These are phyloP conservation scores for Centrapalus pauciflorus DNA, from an alignment of 129 eudicot genomes.

Conservation along the genomic window DNA sequence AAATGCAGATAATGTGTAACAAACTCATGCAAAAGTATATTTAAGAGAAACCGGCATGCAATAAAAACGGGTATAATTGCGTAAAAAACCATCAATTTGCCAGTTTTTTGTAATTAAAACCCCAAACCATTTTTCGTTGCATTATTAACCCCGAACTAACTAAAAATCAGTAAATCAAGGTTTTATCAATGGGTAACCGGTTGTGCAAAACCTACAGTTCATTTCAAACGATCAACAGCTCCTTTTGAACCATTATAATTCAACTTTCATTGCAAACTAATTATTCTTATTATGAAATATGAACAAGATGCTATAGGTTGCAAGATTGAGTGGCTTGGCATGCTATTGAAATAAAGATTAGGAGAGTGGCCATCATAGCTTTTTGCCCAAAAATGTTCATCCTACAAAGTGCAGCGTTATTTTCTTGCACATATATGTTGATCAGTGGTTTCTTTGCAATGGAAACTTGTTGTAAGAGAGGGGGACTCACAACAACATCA, in stretches of 20 bases:
- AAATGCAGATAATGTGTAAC: neutral
- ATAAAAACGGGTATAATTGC: no score
- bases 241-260: neutral
- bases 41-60: neutral
- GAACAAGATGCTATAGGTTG: neutral
- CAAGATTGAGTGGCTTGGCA: neutral
- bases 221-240: constrained; percentile 3
- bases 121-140: no score
- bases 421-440: neutral
- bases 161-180: no score
- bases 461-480: no score
- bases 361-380: neutral
- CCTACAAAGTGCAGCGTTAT: neutral
- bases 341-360: neutral
- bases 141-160: no score
- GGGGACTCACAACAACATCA: constrained; percentile 90
- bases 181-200: no score
- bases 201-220: neutral
- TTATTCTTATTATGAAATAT: neutral
- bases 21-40: neutral
- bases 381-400: neutral
- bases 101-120: no score
- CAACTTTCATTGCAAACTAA: neutral
- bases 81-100: no score
- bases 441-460: no score